Conservation (phyloP, 2,329 filamentous ascomycete genomes). For the Fusarium concolor region DNA sequence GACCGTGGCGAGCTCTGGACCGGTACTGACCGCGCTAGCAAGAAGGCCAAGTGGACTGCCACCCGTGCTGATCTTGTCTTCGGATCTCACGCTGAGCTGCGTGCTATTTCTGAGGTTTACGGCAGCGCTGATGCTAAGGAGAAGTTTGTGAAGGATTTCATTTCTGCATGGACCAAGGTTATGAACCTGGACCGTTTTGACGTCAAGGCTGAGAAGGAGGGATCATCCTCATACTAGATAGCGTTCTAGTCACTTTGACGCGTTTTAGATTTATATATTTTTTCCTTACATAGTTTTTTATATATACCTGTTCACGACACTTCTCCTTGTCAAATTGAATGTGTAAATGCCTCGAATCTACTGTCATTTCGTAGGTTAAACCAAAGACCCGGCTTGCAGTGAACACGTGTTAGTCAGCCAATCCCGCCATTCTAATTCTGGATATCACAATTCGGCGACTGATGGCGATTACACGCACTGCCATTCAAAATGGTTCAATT, state of each 20-base stretch:
- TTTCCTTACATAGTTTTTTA: not conserved
- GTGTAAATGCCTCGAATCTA: too few relatives aligned
- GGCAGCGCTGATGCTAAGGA: constrained; percentile 67
- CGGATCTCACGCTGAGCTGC: constrained; percentile 79
- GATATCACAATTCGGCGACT: too few relatives aligned
- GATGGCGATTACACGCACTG: too few relatives aligned
- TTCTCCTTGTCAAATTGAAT: too few relatives aligned
- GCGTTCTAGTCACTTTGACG: not conserved
- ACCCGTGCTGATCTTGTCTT: constrained; percentile 78
- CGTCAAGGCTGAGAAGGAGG: constrained; percentile 20
- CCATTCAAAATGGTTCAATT: not conserved
- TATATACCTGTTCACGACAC: not conserved
- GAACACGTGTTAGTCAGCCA: too few relatives aligned
- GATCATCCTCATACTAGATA: not conserved
- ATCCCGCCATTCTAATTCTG: too few relatives aligned
- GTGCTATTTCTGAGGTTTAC: constrained; percentile 78
- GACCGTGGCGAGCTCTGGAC: constrained; percentile 68
- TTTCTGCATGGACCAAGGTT: constrained; percentile 78
- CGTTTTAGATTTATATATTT: constrained; percentile 11
- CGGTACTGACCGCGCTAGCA: constrained; percentile 73
- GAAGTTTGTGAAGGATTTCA: constrained; percentile 78
- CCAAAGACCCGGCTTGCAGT: too few relatives aligned
- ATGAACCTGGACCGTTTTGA: constrained; percentile 80
- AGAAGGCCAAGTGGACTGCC: constrained; percentile 74
- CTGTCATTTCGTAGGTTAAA: too few relatives aligned